Conservation (phyloP, 1,284 basidiomycete genomes). For the Xanthoconium separans region DNA sequence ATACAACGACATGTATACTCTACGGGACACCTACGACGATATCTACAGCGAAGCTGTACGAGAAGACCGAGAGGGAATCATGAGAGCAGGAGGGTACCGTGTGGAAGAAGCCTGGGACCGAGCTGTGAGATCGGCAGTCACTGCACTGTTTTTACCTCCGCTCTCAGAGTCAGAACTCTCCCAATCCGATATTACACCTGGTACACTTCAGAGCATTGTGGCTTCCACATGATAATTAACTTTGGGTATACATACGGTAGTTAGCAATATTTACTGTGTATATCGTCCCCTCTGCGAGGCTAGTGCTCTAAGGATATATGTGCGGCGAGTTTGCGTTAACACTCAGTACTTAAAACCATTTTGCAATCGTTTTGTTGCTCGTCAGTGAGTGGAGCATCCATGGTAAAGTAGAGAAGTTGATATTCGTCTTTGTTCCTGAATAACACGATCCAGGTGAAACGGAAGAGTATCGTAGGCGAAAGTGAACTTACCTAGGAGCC, state of each 20-base stretch:
- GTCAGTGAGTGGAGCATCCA: constrained; percentile 55
- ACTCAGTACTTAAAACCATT: constrained; percentile 49
- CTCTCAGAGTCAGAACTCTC: constrained; percentile 35
- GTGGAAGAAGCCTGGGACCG: constrained; percentile 86
- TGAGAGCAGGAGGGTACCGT: constrained; percentile 82
- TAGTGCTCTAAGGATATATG: background rate
- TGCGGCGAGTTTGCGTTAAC: constrained; percentile 10
- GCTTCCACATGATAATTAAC: constrained; percentile 6
- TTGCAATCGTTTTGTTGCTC: constrained; percentile 48
- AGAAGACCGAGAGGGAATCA: constrained; percentile 75
- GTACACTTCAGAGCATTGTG: constrained; percentile 1
- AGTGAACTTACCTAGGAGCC: constrained; percentile 42
- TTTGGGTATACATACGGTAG: background rate
- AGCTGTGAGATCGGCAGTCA: constrained; percentile 75
- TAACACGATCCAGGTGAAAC: background rate
- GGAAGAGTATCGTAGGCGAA: background rate
- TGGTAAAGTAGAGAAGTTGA: constrained; percentile 72
- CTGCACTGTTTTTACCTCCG: constrained; percentile 63
- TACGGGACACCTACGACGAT: constrained; percentile 64
- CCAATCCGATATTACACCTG: constrained; percentile 2
- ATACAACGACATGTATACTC: constrained; percentile 65
- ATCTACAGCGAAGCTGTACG: constrained; percentile 72
- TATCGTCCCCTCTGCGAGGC: background rate
- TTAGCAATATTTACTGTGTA: background rate
- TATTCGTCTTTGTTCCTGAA: constrained; percentile 49